These are phyloP conservation scores for Trichoderma aggressivum DNA, from an alignment of 2,329 filamentous ascomycete species.

Conservation along the genomic window DNA sequence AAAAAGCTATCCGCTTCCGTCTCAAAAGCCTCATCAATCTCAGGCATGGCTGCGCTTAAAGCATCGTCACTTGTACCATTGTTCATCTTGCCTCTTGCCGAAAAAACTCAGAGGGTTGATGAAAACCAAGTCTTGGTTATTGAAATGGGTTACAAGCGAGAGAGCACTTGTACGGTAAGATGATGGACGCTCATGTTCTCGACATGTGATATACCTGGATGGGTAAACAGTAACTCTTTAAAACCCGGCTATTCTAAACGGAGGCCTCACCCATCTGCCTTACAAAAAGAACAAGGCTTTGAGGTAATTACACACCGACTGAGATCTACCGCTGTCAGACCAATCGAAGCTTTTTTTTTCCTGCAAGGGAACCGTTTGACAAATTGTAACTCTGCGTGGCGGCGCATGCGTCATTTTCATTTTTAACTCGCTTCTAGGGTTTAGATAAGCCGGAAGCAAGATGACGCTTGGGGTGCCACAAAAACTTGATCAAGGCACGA, in stretches of 20 bases:
- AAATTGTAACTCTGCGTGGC: not conserved
- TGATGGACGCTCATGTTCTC: no score
- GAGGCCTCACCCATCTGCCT: not conserved
- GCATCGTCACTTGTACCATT: not conserved
- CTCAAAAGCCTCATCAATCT: not conserved
- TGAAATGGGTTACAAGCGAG: not conserved
- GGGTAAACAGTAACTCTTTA: not conserved
- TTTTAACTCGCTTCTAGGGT: not conserved
- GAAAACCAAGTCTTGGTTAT: not conserved
- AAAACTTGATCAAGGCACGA: not conserved
- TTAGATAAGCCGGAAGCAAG: not conserved
- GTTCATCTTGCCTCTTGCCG: not conserved
- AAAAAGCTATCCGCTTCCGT: not conserved
- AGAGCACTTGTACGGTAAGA: no score
- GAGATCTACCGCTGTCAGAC: not conserved
- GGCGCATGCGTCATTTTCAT: constrained; percentile 15
- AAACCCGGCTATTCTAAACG: not conserved
- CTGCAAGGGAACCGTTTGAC: not conserved
- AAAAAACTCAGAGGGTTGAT: not conserved
- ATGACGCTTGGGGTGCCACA: not conserved
- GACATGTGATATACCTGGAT: not conserved
- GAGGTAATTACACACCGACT: constrained; percentile 14
- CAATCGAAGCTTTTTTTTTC: not conserved
- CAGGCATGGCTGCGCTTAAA: not conserved
- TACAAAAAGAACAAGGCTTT: not conserved